Evolutionary conservation across 1,284 basidiomycete genomes (phyloP), one percentile per base, ranked within the genome.

Genomic region (Cyathus pygmaeus): DNA sequence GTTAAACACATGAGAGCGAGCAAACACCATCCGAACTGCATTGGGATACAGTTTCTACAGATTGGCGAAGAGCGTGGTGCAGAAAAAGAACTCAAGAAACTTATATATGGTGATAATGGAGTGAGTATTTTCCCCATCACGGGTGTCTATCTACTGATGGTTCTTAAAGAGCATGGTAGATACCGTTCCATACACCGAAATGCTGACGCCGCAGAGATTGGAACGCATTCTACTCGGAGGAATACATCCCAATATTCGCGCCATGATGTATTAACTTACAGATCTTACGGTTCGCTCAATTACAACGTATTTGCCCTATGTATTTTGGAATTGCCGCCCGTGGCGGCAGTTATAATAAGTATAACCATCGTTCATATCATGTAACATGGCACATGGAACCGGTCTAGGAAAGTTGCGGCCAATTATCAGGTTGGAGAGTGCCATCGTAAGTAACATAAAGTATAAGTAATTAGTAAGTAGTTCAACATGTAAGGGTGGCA

Each of bases 31-130:
- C 72, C 70, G 3, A 74, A 74, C 49, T 65, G 66, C 53, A 60
- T 78, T 21, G 75, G 75, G 21, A 68, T 77, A 17, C 76, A 79
- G 47, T 76, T 79, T 60, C 71, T 78, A 1, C 77, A 79, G 54
- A 75, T 79, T 51, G 77, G 75, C 1, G 64, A 71, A 39, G 73
- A 75, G 56, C 10, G 42, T 1, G 31, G 44, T 1, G 76, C 76
- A 7, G 65, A 66, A 4, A 47, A 31, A 7, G 65, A 67, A 2
- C 65, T 79, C 19, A 53, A 69, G 53, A 59, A 70, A 19, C 64
- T 78, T 24, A 53, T 62, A 9, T 57, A 67, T 27, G 59, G 63
- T 17, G 56, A 66, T 7, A 66, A 64, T 27, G 66, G 67, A 23
- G 71, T 73, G 61, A 60, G 66, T 54, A n/a, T 21, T 36, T 19